Evolutionary conservation across 2,329 filamentous ascomycete genomes (phyloP).

Genomic region (Stenocarpella maydis): DNA sequence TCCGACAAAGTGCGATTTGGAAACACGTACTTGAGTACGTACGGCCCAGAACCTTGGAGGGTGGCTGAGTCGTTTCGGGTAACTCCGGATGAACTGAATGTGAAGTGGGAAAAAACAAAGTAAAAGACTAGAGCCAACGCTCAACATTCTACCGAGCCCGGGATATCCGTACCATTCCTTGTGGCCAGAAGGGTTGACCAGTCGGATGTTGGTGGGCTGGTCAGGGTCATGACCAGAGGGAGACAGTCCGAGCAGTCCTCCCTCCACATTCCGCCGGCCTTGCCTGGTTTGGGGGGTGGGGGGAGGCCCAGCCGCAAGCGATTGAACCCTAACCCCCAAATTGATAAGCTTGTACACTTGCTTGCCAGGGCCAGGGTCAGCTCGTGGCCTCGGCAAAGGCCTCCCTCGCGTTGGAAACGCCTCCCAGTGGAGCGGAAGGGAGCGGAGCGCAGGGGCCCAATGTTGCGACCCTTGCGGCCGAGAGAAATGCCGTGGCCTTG

Average conservation of each 20-base stretch:
- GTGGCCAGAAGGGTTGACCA: neutral
- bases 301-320: no score
- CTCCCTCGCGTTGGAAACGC: neutral
- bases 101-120: no score
- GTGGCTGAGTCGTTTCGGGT: no score
- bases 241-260: no score
- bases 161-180: neutral
- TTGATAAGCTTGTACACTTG: neutral
- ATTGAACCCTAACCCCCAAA: neutral
- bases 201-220: neutral
- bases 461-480: neutral
- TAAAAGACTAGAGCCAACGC: no score
- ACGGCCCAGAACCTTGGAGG: no score
- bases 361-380: neutral
- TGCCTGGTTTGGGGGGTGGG: no score
- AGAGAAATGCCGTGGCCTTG: conserved; percentile 9
- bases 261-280: no score
- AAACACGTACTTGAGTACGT: neutral
- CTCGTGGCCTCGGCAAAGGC: neutral
- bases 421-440: neutral
- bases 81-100: no score
- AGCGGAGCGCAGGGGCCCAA: neutral
- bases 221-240: neutral
- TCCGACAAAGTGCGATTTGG: neutral
- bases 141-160: neutral